Evolutionary conservation across 192 early-diverging fungal species (phyloP), one percentile per base, ranked within the genome.

Genomic region (Allomyces macrogynus): DNA sequence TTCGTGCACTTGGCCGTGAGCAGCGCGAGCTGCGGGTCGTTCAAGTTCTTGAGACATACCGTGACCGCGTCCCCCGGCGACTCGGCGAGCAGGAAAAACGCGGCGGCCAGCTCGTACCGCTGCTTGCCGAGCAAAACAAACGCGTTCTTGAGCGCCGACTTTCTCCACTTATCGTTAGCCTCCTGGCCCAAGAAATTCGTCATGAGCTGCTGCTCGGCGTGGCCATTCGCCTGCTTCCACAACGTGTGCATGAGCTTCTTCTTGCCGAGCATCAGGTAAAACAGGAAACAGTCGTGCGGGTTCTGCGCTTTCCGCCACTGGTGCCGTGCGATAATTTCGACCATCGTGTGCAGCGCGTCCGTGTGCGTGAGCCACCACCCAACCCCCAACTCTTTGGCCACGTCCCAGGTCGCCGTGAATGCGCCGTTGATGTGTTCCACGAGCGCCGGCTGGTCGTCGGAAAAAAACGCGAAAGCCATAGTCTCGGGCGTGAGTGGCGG

Each of bases 101-200:
- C 84, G 0, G 88, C 95, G 0, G 95, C 92, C 70, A 95, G 90
- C 54, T 89, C 82, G 68, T 89, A 97, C 61, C 94, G 78, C 66
- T 96, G 93, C 67, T 90, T 91, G 66, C 94, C 91, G 24, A 99
- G 73, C 43, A 99, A 70, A n/a, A 88, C 96, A 75, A 89, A 99
- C 3, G 96, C 96, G 69, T 99, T 99, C 70, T 99, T 99, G n/a
- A 85, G 73, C 3, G 96, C 96, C 0, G 94, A 92, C 18, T 84
- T 92, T 67, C 81, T 84, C 96, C 96, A 99, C 54, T 89, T 75
- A 74, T 97, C 89, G 75, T 97, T 89, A 8, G 83, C 77, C 20
- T 57, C 49, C 49, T 57, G 49, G 16, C 49, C 20, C 61, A 99
- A 72, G 71, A 99, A 97, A 43, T 81, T 79, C n/a, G 90, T 61